Conservation (phyloP, 2,329 filamentous ascomycete genomes). For the Fusarium mundagurra region DNA sequence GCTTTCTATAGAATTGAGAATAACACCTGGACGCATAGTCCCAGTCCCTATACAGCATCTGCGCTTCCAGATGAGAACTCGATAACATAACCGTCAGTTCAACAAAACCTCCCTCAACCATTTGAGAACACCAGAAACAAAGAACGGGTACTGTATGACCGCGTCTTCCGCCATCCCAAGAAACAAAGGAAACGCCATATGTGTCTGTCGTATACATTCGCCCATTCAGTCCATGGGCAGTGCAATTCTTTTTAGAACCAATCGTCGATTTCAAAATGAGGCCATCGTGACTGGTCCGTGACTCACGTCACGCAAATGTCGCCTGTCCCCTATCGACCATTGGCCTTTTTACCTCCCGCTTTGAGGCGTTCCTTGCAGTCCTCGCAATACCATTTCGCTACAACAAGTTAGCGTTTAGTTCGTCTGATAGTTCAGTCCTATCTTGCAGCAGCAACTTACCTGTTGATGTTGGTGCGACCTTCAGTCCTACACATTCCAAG, state of each 20-base stretch:
- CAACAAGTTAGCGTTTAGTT: slow-evolving; percentile 42
- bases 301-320: slow-evolving; percentile 10
- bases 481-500: slow-evolving; percentile 81
- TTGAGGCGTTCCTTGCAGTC: slow-evolving; percentile 77
- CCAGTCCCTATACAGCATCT: not conserved
- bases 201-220: slow-evolving; percentile 37
- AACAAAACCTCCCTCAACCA: not conserved
- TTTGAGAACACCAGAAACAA: slow-evolving; percentile 20
- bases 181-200: slow-evolving; percentile 37
- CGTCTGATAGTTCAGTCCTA: not conserved
- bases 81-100: not conserved
- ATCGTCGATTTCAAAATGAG: slow-evolving; percentile 17
- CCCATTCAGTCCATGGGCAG: slow-evolving; percentile 21
- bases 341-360: slow-evolving; percentile 62
- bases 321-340: slow-evolving; percentile 51
- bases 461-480: slow-evolving; percentile 79
- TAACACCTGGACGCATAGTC: slow-evolving; percentile 1
- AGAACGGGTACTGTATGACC: slow-evolving; percentile 27
- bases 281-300: slow-evolving; percentile 26
- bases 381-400: slow-evolving; percentile 85
- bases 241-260: slow-evolving; percentile 25
- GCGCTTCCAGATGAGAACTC: not conserved
- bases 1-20: slow-evolving; percentile 27
- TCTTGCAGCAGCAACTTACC: slow-evolving; percentile 60
- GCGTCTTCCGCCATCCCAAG: slow-evolving; percentile 13